These are phyloP conservation scores for Heritiera fomes DNA, from an alignment of 345 rosid species.

Conservation along the genomic window DNA sequence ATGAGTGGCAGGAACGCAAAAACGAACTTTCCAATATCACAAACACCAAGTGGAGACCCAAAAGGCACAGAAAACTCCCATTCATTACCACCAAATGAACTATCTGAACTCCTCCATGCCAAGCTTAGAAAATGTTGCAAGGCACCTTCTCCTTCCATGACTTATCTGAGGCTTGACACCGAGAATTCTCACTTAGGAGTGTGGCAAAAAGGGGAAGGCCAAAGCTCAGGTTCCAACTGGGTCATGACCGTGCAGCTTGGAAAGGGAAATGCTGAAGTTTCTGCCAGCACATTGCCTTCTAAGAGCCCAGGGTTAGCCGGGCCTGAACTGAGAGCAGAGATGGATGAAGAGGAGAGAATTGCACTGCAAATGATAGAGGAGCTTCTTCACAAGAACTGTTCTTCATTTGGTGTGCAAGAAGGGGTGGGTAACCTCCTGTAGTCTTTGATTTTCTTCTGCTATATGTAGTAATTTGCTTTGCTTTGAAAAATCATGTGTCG, in stretches of 20 bases:
- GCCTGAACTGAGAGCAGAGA: constrained; percentile 29
- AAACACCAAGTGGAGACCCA: constrained; percentile 4
- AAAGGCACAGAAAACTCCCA: background rate
- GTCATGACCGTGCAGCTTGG: constrained; percentile 75
- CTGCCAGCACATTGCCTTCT: background rate
- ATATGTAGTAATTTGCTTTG: no score
- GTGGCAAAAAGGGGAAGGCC: constrained; percentile 80
- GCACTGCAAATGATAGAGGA: constrained; percentile 98
- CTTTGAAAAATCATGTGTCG: no score
- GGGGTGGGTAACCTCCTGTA: background rate
- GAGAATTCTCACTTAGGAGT: constrained; percentile 74
- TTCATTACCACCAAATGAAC: constrained; percentile 30
- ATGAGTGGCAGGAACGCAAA: constrained; percentile 79
- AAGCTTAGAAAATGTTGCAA: constrained; percentile 66
- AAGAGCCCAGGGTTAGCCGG: background rate
- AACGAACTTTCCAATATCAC: constrained; percentile 56
- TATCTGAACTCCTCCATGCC: constrained; percentile 52
- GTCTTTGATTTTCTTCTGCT: background rate
- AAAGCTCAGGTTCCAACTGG: constrained; percentile 60
- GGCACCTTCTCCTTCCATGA: constrained; percentile 69
- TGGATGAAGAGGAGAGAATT: constrained; percentile 65
- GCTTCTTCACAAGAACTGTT: constrained; percentile 44
- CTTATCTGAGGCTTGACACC: constrained; percentile 74
- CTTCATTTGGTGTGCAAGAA: constrained; percentile 11
- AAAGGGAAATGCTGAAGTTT: background rate